Evolutionary conservation across 108 stramenopile species (phyloP).

Genomic region (Halocafeteria seosinensis): DNA sequence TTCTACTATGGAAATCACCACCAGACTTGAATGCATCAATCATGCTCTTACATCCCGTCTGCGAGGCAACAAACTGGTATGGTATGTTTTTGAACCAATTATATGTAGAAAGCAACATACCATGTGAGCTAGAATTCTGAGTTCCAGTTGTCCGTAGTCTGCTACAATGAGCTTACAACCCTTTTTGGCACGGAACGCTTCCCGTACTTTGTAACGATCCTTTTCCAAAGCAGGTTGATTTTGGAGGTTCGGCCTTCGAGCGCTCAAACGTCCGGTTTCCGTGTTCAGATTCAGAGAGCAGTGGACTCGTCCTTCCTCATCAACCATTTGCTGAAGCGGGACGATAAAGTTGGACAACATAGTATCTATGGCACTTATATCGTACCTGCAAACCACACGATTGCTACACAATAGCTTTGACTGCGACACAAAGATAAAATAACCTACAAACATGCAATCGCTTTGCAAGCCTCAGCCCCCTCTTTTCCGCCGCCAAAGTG

Average conservation of each 20-base stretch:
- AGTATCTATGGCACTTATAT: constrained; percentile 78
- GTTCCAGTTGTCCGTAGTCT: constrained; percentile 96
- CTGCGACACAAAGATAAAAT: no score
- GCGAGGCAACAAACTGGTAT: not conserved
- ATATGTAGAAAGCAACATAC: no score
- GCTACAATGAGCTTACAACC: constrained; percentile 85
- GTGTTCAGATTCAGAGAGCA: constrained; percentile 91
- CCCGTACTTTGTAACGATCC: constrained; percentile 69
- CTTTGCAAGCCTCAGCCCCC: constrained; percentile 76
- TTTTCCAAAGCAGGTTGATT: constrained; percentile 98
- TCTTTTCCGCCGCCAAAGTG: constrained; percentile 54
- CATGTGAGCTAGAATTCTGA: constrained; percentile 82
- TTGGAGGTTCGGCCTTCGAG: constrained; percentile 86
- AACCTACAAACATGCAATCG: constrained; percentile 63
- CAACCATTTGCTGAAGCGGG: constrained; percentile 62
- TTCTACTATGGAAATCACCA: constrained; percentile 92
- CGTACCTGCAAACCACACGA: no score
- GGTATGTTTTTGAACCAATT: no score
- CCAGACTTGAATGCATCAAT: constrained; percentile 83
- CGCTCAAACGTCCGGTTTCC: constrained; percentile 87
- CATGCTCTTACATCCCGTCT: constrained; percentile 82
- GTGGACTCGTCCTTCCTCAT: constrained; percentile 76
- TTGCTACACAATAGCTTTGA: no score
- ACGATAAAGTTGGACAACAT: constrained; percentile 69
- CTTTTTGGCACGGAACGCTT: constrained; percentile 71